Evolutionary conservation across 1,284 basidiomycete species (phyloP).

Genomic region (Gymnopus androsaceus): DNA sequence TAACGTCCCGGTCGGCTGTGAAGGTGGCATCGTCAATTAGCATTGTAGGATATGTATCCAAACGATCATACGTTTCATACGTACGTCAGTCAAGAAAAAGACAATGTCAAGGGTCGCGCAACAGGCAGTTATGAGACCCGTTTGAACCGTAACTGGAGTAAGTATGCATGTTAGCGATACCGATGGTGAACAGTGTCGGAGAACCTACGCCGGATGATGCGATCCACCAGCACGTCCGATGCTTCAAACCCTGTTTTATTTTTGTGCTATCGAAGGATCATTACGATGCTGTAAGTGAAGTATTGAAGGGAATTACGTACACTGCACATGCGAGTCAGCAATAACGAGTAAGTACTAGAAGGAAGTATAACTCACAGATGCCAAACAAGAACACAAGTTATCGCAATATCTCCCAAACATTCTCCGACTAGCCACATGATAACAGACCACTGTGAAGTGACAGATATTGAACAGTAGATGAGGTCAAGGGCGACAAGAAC

Average conservation of each 20-base stretch:
- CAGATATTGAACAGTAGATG: not conserved
- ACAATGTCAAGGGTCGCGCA: constrained; percentile 36
- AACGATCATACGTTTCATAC: constrained; percentile 15
- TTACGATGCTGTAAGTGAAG: not conserved
- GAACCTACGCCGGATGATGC: constrained; percentile 44
- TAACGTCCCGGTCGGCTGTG: constrained; percentile 33
- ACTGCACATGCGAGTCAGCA: not conserved
- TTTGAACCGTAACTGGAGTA: constrained; percentile 42
- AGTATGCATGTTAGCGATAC: not conserved
- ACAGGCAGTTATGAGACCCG: constrained; percentile 36
- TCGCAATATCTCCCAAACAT: constrained; percentile 35
- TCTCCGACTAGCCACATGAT: constrained; percentile 34
- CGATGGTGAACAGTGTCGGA: not conserved
- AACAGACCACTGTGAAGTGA: constrained; percentile 22
- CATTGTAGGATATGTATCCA: not conserved
- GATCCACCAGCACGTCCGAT: constrained; percentile 33
- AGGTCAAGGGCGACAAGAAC: not conserved
- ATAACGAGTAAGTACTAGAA: not conserved
- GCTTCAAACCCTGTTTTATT: constrained; percentile 38
- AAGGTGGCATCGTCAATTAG: not conserved
- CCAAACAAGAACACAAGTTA: constrained; percentile 36
- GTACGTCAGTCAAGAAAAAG: constrained; percentile 35
- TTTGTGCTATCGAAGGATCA: constrained; percentile 31
- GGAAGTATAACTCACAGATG: constrained; percentile 31
- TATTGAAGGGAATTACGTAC: not conserved